These are phyloP conservation scores for Pseudoneurospora amorphoporcata DNA, from an alignment of 495 filamentous ascomycete species.

Conservation along the genomic window DNA sequence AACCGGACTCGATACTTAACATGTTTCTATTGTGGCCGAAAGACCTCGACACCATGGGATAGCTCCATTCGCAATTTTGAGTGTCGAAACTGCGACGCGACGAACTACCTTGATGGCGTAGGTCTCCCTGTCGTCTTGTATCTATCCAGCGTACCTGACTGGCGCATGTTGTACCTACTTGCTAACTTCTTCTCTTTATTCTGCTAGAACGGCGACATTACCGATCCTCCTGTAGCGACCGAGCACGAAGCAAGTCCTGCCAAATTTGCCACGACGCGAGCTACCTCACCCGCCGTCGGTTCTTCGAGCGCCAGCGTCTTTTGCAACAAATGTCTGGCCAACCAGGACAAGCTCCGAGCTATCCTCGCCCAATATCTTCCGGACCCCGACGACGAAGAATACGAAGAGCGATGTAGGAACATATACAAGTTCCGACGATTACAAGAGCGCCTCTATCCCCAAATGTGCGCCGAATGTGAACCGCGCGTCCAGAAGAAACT, in stretches of 20 bases:
- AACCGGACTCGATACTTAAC: constrained; percentile 31
- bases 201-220: constrained; percentile 66
- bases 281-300: constrained; percentile 12
- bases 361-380: constrained; percentile 61
- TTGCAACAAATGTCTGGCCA: constrained; percentile 67
- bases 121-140: constrained; percentile 1
- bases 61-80: constrained; percentile 49
- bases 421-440: constrained; percentile 51
- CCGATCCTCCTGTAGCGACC: constrained; percentile 64
- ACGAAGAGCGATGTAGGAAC: constrained; percentile 38
- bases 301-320: constrained; percentile 43
- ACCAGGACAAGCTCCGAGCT: constrained; percentile 65
- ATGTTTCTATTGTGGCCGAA: constrained; percentile 70
- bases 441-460: constrained; percentile 70
- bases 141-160: neutral
- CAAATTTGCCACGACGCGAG: constrained; percentile 29
- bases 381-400: constrained; percentile 52
- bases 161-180: neutral
- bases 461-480: constrained; percentile 70
- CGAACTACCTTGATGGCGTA: constrained; percentile 70
- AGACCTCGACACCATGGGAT: constrained; percentile 43
- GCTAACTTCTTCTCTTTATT: neutral
- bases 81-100: constrained; percentile 65
- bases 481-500: constrained; percentile 55
- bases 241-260: constrained; percentile 22